Evolutionary conservation across 2,329 filamentous ascomycete species (phyloP).

Genomic region (Aspergillus sp.): DNA sequence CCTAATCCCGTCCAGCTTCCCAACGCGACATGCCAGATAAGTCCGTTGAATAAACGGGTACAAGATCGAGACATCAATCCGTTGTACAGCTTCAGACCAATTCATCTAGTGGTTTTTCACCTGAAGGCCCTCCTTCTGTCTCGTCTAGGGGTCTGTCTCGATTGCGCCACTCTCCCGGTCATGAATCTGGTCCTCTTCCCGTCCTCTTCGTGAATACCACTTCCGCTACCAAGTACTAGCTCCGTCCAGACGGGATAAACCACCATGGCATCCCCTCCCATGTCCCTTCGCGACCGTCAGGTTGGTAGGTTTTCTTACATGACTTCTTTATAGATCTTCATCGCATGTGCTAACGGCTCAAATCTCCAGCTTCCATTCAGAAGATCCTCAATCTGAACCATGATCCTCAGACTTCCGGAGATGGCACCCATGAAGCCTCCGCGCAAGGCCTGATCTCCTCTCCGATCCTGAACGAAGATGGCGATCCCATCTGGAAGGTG

Average conservation of each 20-base stretch:
- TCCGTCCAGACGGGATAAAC: background rate
- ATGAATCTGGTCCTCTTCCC: constrained; percentile 16
- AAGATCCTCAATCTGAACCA: constrained; percentile 95
- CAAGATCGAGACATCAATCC: too few relatives aligned
- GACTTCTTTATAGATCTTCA: background rate
- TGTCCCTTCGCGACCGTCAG: constrained; percentile 69
- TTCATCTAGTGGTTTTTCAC: too few relatives aligned
- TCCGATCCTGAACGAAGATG: constrained; percentile 81
- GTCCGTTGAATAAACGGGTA: too few relatives aligned
- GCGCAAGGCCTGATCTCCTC: constrained; percentile 64
- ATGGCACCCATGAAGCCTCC: constrained; percentile 62
- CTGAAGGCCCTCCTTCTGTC: background rate
- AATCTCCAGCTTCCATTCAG: constrained; percentile 74
- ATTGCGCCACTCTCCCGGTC: constrained; percentile 13
- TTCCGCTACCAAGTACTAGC: constrained; percentile 6
- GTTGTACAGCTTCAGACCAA: too few relatives aligned
- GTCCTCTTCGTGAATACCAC: constrained; percentile 14
- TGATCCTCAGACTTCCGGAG: constrained; percentile 52
- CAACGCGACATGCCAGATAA: too few relatives aligned
- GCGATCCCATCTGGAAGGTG: constrained; percentile 96
- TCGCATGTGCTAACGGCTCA: background rate
- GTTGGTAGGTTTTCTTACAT: constrained; percentile 55
- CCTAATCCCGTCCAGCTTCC: too few relatives aligned
- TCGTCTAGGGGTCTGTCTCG: background rate
- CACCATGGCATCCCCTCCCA: constrained; percentile 55